Evolutionary conservation across 2,329 filamentous ascomycete species (phyloP), one percentile per base, ranked within the genome.

Genomic region (Fusarium brachygibbosum): DNA sequence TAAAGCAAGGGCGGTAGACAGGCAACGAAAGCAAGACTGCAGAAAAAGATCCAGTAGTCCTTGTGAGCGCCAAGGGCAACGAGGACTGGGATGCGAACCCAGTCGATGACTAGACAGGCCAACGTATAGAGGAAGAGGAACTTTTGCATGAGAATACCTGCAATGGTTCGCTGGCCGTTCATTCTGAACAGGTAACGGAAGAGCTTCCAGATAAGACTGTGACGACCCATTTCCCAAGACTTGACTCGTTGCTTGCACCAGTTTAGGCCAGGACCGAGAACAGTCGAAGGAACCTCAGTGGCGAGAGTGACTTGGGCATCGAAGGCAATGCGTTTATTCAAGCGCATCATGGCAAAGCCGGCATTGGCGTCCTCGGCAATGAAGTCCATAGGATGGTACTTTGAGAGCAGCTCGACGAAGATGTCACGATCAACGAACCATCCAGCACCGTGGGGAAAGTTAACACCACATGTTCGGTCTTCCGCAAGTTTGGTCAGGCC

Each of bases 221-320:
- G 66, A 0, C 66, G 53, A 16, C 66, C 65, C 56, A 69, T 69
- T 19, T 69, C 65, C 66, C 66, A 69, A 3, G 66, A 69, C 52
- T 58, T 65, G 52, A 69, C 50, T n/a, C 66, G 45, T 37, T 69
- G 66, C 28, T 69, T 69, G 53, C 58, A 69, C 66, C 65, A 69
- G 37, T 68, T 69, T n/a, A 69, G 3, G 0, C 61, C 65, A 3
- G 66, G 61, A 2, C 66, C 66, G 11, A 69, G 42, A 2, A 69
- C 57, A n/a, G 50, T 56, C 0, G 55, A 21, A 2, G 55, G 55
- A 3, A 58, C 55, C 12, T 56, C 55, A 1, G 55, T 58, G 0
- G 55, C 55, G 2, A 58, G 55, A 0, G 55, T 58, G 3, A 58
- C 55, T 4, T 56, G 55, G 1, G 55, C 55, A n/a, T 58, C 55